Conservation (phyloP, 371 early-diverging fungal genomes). For the Mucor ambiguus region DNA sequence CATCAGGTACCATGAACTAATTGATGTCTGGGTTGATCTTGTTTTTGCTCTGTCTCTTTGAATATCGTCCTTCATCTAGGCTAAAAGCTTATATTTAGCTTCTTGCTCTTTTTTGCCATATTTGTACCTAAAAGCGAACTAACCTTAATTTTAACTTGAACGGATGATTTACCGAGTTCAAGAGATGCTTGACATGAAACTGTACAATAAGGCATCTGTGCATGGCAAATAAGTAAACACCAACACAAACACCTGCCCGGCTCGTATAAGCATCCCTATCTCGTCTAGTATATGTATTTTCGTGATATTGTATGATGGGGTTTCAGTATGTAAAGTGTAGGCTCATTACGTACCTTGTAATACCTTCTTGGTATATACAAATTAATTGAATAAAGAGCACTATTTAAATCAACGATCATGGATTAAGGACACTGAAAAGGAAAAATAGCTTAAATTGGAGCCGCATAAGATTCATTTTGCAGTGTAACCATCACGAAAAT, state of each 20-base stretch:
- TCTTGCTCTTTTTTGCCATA: not conserved
- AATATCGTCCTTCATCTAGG: not conserved
- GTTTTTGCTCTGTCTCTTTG: not conserved
- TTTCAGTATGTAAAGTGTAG: not conserved
- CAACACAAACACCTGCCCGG: not conserved
- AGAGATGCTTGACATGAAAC: not conserved
- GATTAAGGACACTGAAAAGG: not conserved
- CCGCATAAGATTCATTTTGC: not conserved
- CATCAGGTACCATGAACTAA: not conserved
- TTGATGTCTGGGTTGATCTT: not conserved
- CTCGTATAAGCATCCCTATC: not conserved
- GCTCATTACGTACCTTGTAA: not conserved
- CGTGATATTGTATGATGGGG: not conserved
- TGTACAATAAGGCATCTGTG: not conserved
- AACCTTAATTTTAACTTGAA: not conserved
- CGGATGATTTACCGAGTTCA: not conserved
- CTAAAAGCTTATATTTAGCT: not conserved
- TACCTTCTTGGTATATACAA: conserved; percentile 6
- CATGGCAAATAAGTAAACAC: not conserved
- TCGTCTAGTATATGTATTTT: not conserved
- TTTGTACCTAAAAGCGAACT: not conserved
- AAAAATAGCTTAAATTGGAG: conserved; percentile 4
- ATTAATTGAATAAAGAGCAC: not conserved
- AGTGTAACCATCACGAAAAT: conserved; percentile 6
- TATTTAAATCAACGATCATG: not conserved